Evolutionary conservation across 2,329 filamentous ascomycete species (phyloP).

Genomic region (Harringtonia aguacate): DNA sequence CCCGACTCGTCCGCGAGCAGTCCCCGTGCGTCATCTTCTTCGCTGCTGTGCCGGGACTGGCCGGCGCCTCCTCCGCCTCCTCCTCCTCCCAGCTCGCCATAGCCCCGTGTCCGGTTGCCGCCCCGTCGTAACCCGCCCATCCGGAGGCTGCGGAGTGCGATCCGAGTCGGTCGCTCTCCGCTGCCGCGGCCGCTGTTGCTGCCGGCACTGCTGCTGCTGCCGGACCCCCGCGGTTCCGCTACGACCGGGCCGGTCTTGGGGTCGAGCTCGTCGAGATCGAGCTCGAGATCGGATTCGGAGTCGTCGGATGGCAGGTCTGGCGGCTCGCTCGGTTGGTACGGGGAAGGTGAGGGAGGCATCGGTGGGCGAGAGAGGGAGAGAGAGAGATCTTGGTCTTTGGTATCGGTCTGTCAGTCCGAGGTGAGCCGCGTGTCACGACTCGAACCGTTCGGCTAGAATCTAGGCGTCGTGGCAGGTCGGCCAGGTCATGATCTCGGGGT

Average conservation of each 20-base stretch:
- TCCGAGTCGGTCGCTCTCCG: constrained; percentile 39
- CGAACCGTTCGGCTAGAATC: too few relatives aligned
- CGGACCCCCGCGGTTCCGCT: constrained; percentile 16
- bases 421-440: too few relatives aligned
- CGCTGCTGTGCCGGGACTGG: constrained; percentile 25
- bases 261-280: constrained; percentile 73
- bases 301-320: constrained; percentile 57
- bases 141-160: constrained; percentile 61
- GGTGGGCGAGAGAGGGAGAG: too few relatives aligned
- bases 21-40: constrained; percentile 40
- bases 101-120: constrained; percentile 42
- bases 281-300: constrained; percentile 67
- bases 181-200: neutral
- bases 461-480: too few relatives aligned
- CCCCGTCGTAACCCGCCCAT: constrained; percentile 52
- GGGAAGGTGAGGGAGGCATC: constrained; percentile 46
- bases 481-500: too few relatives aligned
- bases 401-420: too few relatives aligned
- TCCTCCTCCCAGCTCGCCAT: constrained; percentile 49
- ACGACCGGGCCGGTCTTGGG: constrained; percentile 30
- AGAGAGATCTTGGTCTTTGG: too few relatives aligned
- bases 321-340: constrained; percentile 44
- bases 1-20: constrained; percentile 25
- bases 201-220: constrained; percentile 27
- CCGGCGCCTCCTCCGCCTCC: too few relatives aligned